phyloP scores from a whole-genome alignment of 306 rosid species.

The Begonia fuchsioides region DNA sequence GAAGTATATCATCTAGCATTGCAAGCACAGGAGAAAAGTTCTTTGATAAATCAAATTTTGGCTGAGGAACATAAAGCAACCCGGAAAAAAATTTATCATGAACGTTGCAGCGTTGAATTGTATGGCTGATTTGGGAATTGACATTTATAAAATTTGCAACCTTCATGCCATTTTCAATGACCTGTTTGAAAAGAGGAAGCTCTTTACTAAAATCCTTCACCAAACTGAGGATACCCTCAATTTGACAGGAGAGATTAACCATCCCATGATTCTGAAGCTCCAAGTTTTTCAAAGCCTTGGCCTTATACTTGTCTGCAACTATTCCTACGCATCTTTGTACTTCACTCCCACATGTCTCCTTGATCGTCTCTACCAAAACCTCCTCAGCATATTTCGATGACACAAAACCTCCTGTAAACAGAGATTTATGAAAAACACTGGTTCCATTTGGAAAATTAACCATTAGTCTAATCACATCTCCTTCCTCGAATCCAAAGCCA shows the following conservation, averaged over 20 bases:
- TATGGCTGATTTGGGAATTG: constrained; percentile 44
- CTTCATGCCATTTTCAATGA: constrained; percentile 59
- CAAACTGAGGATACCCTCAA: constrained; percentile 80
- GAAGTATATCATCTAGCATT: constrained; percentile 67
- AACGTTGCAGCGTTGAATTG: constrained; percentile 47
- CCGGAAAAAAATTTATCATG: constrained; percentile 53
- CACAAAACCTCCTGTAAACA: constrained; percentile 52
- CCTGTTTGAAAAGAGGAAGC: constrained; percentile 55
- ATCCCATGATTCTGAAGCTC: constrained; percentile 90
- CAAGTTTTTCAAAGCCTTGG: constrained; percentile 82
- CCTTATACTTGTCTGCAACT: constrained; percentile 82
- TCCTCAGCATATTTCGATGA: constrained; percentile 80
- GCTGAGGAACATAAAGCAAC: constrained; percentile 54
- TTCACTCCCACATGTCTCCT: constrained; percentile 39
- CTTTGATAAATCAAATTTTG: constrained; percentile 49
- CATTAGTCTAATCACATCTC: constrained; percentile 59
- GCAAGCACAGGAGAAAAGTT: constrained; percentile 53
- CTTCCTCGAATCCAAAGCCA: constrained; percentile 52
- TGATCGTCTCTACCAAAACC: constrained; percentile 57
- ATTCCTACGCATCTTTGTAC: constrained; percentile 76
- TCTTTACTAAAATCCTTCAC: constrained; percentile 78
- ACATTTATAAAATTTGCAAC: constrained; percentile 48
- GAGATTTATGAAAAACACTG: constrained; percentile 61
- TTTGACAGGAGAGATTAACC: constrained; percentile 92
- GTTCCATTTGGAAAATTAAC: constrained; percentile 81